Conservation (phyloP, 2,329 filamentous ascomycete species). For the Rosellinia necatrix region DNA sequence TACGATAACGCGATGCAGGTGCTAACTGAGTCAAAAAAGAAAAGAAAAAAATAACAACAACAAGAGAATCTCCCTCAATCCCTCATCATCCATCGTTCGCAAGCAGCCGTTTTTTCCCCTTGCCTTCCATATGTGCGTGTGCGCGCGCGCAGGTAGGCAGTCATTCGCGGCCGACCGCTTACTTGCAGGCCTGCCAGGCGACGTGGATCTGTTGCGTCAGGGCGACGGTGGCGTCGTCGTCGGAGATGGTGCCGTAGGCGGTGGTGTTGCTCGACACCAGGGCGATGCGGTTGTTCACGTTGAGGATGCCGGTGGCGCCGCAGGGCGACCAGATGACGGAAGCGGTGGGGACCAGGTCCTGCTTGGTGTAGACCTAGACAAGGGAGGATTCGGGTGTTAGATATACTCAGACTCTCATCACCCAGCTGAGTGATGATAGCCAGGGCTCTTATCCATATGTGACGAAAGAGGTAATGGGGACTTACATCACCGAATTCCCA, state of each 20-base stretch:
- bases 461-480: background rate
- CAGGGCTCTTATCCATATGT: too few relatives aligned
- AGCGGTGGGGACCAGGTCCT: slow-evolving; percentile 50
- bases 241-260: slow-evolving; percentile 48
- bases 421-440: background rate
- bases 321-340: slow-evolving; percentile 52
- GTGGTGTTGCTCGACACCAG: slow-evolving; percentile 44
- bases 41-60: background rate
- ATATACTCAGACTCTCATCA: background rate
- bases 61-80: too few relatives aligned
- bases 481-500: slow-evolving; percentile 45
- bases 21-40: background rate
- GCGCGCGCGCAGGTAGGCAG: background rate
- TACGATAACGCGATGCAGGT: slow-evolving; percentile 10
- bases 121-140: too few relatives aligned
- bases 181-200: slow-evolving; percentile 44
- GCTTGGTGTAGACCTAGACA: slow-evolving; percentile 52
- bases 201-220: slow-evolving; percentile 52
- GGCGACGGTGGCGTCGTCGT: slow-evolving; percentile 51
- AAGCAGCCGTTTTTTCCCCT: background rate
- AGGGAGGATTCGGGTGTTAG: slow-evolving; percentile 6
- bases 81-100: background rate
- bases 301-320: slow-evolving; percentile 51
- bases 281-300: slow-evolving; percentile 53
- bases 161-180: background rate